Evolutionary conservation across 495 filamentous ascomycete species (phyloP).

Genomic region (Aspergillus coremiiformis): DNA sequence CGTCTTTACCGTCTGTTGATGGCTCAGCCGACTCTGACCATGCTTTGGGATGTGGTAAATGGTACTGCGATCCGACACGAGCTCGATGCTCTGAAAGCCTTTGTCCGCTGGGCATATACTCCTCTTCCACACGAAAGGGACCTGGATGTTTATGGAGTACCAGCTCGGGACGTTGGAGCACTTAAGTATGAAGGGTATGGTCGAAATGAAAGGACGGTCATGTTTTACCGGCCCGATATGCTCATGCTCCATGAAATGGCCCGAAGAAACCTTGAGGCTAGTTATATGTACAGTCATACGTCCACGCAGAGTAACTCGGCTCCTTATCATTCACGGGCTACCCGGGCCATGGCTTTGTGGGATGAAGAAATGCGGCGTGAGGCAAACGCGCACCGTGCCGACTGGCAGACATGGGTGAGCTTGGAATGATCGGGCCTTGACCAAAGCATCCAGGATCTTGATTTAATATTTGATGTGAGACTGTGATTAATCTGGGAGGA

Average conservation of each 20-base stretch:
- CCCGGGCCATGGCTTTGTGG: not conserved
- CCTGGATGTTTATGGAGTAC: constrained; percentile 39
- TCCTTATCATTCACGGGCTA: not conserved
- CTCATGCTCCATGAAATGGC: constrained; percentile 44
- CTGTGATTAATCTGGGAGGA: not conserved
- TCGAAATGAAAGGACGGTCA: constrained; percentile 12
- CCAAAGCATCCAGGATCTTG: not conserved
- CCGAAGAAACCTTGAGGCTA: constrained; percentile 38
- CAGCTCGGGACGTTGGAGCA: constrained; percentile 38
- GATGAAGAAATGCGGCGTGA: constrained; percentile 3
- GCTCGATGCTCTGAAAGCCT: constrained; percentile 39
- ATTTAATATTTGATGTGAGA: not conserved
- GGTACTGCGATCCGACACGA: constrained; percentile 27
- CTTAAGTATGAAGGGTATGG: constrained; percentile 48
- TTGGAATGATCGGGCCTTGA: not conserved
- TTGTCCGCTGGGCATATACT: constrained; percentile 29
- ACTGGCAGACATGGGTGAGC: not conserved
- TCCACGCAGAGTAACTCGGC: constrained; percentile 16
- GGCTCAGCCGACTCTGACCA: constrained; percentile 46
- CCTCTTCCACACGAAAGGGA: constrained; percentile 6
- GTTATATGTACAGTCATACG: constrained; percentile 38
- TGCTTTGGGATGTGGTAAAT: constrained; percentile 44
- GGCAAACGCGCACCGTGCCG: not conserved
- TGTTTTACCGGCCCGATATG: constrained; percentile 49
- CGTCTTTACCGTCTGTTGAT: constrained; percentile 48